Conservation (phyloP, 257 asterid genomes). For the Solanum verrucosum region DNA sequence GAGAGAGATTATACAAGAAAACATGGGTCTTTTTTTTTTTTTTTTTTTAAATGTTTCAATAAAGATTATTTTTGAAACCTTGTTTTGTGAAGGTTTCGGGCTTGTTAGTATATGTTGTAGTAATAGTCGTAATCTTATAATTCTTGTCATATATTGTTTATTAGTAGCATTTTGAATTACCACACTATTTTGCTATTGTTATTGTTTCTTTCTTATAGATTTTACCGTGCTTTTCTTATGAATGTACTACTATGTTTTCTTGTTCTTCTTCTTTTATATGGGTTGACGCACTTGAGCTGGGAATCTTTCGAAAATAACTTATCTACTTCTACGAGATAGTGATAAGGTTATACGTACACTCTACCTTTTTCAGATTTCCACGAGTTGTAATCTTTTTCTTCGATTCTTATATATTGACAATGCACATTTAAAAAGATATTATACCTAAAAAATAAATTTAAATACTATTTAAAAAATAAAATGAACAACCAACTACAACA, state of each 20-base stretch:
- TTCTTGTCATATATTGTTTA: too few species aligned
- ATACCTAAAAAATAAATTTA: neutral
- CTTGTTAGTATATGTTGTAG: neutral
- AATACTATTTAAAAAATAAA: neutral
- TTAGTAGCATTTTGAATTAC: too few species aligned
- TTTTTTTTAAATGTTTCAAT: neutral
- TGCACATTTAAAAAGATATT: neutral
- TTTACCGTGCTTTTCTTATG: too few species aligned
- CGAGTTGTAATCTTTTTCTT: neutral
- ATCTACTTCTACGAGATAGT: too few species aligned
- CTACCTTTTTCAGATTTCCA: too few species aligned
- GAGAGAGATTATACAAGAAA: neutral
- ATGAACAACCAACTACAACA: neutral
- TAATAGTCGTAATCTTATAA: fast-evolving
- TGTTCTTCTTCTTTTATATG: too few species aligned
- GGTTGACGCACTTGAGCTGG: too few species aligned
- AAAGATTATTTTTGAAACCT: too few species aligned
- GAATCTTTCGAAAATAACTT: too few species aligned
- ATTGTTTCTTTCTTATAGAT: too few species aligned
- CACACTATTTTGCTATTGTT: too few species aligned
- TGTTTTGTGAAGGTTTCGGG: too few species aligned
- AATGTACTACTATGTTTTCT: neutral
- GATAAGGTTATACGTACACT: fast-evolving
- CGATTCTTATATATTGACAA: neutral
- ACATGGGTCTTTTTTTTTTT: neutral